Base-by-base conservation (phyloP, 129 eudicot genomes). In the Ambrosia trifida region DNA sequence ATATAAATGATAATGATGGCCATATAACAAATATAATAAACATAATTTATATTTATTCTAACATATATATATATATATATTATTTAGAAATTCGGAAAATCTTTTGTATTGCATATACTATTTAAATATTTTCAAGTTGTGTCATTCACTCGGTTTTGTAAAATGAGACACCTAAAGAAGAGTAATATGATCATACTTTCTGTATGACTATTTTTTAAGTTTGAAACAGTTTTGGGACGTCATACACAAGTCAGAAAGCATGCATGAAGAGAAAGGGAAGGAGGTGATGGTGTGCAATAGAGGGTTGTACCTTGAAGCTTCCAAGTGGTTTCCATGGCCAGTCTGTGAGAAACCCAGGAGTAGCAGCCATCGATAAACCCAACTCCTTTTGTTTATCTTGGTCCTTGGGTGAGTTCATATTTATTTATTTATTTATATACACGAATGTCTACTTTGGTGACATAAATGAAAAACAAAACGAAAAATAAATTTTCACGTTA, bases 241-340 rank as follows among this genome's bases (percentile, higher is more conserved):
- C n/a, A n/a, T n/a, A n/a, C n/a, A 69, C 75, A 68, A 46, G 64
- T 46, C 0, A 46, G 7, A 68, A 68, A 67, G 18, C 28, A 24
- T 24, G 28, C 28, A 24, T 24, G 28, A 0, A 24, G 28, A 24
- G 28, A 24, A 24, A 24, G 28, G 28, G 28, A 24, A 24, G 28
- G 28, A 24, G 28, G 28, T 24, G 28, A 24, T 24, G 28, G 24
- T 57, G 14, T 53, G 50, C 52, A 24, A 31, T 13, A 24, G 12
- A 3, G 45, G 16, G 51, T 36, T 57, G 53, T 82, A 86, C 92
- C 92, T 86, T 86, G 68, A 81, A 86, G 60, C 74, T 81, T 46
- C 92, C 92, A 30, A 86, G 92, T 47, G 59, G 79, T 65, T 79
- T 86, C 92, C 92, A 86, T 68, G 92, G 92, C 92, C 92, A 86